A percentile compares a stretch with the other conserved stretches of the same genome.
These are phyloP conservation scores for Gossypium bickii DNA, from an alignment of 345 rosid species.

Conservation along the genomic window DNA sequence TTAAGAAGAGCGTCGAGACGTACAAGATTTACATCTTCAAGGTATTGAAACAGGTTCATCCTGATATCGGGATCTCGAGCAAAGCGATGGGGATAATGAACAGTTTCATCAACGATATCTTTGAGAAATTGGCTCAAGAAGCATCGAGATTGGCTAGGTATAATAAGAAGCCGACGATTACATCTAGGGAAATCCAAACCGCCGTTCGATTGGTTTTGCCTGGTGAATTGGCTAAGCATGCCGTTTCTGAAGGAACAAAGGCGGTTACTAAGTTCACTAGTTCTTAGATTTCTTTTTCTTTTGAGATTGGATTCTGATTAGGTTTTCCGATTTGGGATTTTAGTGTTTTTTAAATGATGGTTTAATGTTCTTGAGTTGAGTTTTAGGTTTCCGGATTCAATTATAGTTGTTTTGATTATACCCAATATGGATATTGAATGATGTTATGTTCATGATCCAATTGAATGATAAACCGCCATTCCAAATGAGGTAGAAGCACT, in stretches of 20 bases:
- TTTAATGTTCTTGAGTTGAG: not conserved
- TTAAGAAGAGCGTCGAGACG: conserved; percentile 60
- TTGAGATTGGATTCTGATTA: not conserved
- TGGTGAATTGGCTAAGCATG: conserved; percentile 70
- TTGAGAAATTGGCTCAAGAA: conserved; percentile 67
- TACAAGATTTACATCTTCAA: conserved; percentile 74
- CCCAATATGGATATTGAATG: too few relatives aligned
- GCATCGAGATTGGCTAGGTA: conserved; percentile 60
- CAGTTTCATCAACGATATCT: conserved; percentile 67
- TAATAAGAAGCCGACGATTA: conserved; percentile 68
- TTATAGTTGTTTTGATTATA: too few relatives aligned
- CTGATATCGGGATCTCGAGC: conserved; percentile 59
- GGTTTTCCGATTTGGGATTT: not conserved
- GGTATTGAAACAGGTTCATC: conserved; percentile 64
- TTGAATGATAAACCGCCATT: too few relatives aligned
- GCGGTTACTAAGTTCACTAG: conserved; percentile 76
- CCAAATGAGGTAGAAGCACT: too few relatives aligned
- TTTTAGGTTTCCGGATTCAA: too few relatives aligned
- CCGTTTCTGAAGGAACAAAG: conserved; percentile 65
- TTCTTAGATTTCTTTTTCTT: conserved; percentile 25
- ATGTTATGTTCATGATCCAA: too few relatives aligned
- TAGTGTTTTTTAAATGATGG: not conserved
- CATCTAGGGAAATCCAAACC: conserved; percentile 70
- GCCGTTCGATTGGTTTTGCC: conserved; percentile 65
- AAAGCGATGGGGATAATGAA: conserved; percentile 81